phyloP scores from a whole-genome alignment of 2,329 filamentous ascomycete genomes.

The Diaporthe nobilis region DNA sequence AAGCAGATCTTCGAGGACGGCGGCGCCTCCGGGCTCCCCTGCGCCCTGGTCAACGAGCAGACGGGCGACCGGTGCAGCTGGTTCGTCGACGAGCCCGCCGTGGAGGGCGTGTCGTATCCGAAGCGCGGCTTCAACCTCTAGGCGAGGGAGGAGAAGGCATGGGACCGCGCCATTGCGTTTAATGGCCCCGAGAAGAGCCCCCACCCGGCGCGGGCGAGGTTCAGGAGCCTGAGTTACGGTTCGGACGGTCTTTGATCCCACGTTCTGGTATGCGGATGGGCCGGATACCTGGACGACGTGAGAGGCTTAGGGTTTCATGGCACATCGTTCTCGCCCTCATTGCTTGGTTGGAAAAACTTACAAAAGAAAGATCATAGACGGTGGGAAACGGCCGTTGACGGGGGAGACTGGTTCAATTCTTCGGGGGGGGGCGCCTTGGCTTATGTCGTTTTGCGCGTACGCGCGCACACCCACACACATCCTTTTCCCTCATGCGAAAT shows the following conservation, averaged over 20 bases:
- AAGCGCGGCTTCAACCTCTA: constrained; percentile 75
- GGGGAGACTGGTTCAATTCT: not conserved
- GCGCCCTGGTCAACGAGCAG: constrained; percentile 87
- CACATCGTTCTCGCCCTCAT: not conserved
- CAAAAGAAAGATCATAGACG: constrained; percentile 31
- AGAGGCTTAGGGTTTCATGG: not conserved
- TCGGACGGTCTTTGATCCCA: constrained; percentile 7
- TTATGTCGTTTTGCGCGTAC: not conserved
- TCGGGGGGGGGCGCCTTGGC: not conserved
- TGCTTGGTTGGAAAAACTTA: constrained; percentile 21
- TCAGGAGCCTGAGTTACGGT: constrained; percentile 31
- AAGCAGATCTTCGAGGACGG: constrained; percentile 93
- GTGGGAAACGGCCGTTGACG: not conserved
- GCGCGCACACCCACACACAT: not conserved
- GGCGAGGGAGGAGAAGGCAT: constrained; percentile 58
- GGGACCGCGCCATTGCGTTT: constrained; percentile 28
- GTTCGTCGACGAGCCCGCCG: constrained; percentile 91
- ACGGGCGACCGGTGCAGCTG: constrained; percentile 91
- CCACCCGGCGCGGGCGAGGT: constrained; percentile 26
- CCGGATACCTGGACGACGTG: not conserved
- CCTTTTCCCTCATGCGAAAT: not conserved
- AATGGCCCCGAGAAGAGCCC: constrained; percentile 25
- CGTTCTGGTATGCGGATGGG: not conserved
- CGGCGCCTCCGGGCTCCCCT: constrained; percentile 77
- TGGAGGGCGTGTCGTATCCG: constrained; percentile 88